These are phyloP conservation scores for Quercus variabilis DNA, from an alignment of 306 rosid genomes.

Conservation along the genomic window DNA sequence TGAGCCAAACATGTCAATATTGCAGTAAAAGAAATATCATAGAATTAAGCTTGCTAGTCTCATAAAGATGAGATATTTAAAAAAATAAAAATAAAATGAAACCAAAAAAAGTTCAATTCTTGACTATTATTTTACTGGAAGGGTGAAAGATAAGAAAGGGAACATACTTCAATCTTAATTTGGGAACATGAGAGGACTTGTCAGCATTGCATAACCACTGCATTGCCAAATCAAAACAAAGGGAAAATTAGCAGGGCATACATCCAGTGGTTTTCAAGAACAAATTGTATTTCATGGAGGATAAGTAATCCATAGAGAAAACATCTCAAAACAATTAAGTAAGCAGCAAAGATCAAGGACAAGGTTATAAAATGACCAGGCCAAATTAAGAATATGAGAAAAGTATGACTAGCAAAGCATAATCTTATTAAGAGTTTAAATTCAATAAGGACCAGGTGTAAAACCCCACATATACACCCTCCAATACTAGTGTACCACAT, in stretches of 20 bases:
- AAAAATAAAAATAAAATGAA: neutral
- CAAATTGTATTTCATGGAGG: neutral
- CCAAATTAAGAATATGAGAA: neutral
- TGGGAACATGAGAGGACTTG: slow-evolving; percentile 82
- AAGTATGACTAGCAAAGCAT: neutral
- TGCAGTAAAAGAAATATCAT: slow-evolving; percentile 3
- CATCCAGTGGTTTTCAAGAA: neutral
- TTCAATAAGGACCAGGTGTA: too few relatives aligned
- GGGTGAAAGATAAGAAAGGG: slow-evolving; percentile 3
- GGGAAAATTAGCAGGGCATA: neutral
- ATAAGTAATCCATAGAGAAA: neutral
- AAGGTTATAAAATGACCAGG: neutral
- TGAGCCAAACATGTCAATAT: neutral
- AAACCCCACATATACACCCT: too few relatives aligned
- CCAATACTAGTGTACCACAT: too few relatives aligned
- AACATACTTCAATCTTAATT: slow-evolving; percentile 81
- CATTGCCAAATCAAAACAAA: slow-evolving; percentile 20
- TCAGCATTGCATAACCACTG: slow-evolving; percentile 99
- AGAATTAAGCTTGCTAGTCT: slow-evolving; percentile 7
- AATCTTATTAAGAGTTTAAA: neutral
- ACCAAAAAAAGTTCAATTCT: neutral
- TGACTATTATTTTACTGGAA: neutral
- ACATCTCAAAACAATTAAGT: neutral
- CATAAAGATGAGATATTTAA: neutral
- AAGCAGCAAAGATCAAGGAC: neutral